A percentile compares a stretch with the other conserved stretches of the same genome.
Conservation (phyloP, 192 early-diverging fungal species). For the Rhizophagus sp. region DNA sequence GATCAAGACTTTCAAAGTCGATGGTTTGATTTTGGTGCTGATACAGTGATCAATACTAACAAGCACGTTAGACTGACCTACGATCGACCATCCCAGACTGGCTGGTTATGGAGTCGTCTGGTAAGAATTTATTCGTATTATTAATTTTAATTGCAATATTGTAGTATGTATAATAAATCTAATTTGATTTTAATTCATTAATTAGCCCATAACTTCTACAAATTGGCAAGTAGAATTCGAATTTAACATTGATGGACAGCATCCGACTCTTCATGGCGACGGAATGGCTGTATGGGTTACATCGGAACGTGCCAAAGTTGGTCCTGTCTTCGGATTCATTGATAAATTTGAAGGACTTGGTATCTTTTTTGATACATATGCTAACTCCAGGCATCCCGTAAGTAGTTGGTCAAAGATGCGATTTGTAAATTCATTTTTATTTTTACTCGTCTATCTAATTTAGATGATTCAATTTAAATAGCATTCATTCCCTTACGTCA, state of each 20-base stretch:
- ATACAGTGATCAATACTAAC: conserved; percentile 87
- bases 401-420: conserved; percentile 6
- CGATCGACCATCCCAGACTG: conserved; percentile 75
- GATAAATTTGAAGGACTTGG: conserved; percentile 92
- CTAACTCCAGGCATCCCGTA: conserved; percentile 68
- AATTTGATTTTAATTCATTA: conserved; percentile 22
- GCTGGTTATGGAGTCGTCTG: conserved; percentile 78
- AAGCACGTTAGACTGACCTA: conserved; percentile 83
- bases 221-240: conserved; percentile 92
- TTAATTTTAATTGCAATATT: background rate
- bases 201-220: conserved; percentile 60
- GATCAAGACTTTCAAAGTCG: conserved; percentile 80
- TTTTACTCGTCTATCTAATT: background rate
- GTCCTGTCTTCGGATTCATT: conserved; percentile 87
- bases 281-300: conserved; percentile 97
- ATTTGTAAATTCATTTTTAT: background rate
- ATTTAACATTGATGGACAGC: conserved; percentile 81
- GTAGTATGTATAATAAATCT: conserved; percentile 12
- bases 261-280: conserved; percentile 83
- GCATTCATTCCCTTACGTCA: conserved; percentile 84
- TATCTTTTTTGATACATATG: conserved; percentile 96
- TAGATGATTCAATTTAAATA: conserved; percentile 13
- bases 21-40: conserved; percentile 96
- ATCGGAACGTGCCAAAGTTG: conserved; percentile 62
- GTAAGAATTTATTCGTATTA: conserved; percentile 37